phyloP scores from a whole-genome alignment of 1,284 basidiomycete species.

The Microbotryum intermedium region DNA sequence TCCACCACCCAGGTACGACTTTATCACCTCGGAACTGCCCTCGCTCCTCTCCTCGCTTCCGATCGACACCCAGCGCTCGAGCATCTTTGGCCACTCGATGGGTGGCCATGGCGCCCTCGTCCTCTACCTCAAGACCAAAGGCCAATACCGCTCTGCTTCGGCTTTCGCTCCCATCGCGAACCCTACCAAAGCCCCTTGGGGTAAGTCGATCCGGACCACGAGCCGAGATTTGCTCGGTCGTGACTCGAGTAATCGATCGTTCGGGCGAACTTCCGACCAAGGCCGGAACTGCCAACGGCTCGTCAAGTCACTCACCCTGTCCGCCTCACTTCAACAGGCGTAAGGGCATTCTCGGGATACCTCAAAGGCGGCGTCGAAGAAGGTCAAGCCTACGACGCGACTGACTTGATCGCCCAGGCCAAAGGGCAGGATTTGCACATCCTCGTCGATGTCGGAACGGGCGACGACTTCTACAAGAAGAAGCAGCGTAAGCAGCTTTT shows the following conservation, averaged over 20 bases:
- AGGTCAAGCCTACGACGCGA: constrained; percentile 75
- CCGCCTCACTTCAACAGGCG: constrained; percentile 14
- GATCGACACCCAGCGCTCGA: constrained; percentile 52
- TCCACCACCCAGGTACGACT: constrained; percentile 45
- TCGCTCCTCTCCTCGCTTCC: constrained; percentile 60
- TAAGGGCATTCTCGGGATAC: constrained; percentile 88
- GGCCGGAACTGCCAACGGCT: no score
- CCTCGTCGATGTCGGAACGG: constrained; percentile 55
- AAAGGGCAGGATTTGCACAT: constrained; percentile 59
- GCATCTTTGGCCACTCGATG: constrained; percentile 74
- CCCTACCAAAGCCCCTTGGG: constrained; percentile 81
- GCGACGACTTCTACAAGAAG: constrained; percentile 39
- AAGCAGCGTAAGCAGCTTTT: constrained; percentile 20
- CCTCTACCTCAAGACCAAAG: constrained; percentile 66
- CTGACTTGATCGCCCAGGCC: constrained; percentile 61
- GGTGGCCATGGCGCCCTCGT: constrained; percentile 93
- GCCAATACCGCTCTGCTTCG: constrained; percentile 74
- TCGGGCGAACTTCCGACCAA: no score
- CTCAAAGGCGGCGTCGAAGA: constrained; percentile 68
- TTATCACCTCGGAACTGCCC: constrained; percentile 74
- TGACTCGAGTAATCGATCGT: no score
- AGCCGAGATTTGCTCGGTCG: no score
- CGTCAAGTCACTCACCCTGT: no score
- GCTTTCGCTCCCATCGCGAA: constrained; percentile 90
- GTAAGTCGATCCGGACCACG: constrained; percentile 36